Conservation (phyloP, 352 stramenopile species). For the Globisporangium spinosum region DNA sequence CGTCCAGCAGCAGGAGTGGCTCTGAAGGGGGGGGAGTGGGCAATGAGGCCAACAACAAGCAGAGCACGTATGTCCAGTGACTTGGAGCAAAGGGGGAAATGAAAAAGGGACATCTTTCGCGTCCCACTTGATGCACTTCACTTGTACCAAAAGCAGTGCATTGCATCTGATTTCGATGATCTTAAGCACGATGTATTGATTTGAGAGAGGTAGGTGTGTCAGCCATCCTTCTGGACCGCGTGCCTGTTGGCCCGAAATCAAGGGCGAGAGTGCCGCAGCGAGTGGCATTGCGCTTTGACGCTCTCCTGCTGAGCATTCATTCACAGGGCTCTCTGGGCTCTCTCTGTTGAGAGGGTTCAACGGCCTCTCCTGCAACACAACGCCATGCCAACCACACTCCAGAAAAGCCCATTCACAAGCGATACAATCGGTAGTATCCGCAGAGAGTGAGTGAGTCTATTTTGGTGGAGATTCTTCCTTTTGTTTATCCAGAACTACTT, state of each 20-base stretch:
- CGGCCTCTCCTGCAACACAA: too few relatives aligned
- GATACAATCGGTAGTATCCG: too few relatives aligned
- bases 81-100: neutral
- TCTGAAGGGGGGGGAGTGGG: neutral
- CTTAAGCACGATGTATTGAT: neutral
- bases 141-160: neutral
- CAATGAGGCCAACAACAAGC: neutral
- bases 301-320: too few relatives aligned
- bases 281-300: neutral
- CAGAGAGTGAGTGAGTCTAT: too few relatives aligned
- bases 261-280: neutral
- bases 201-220: neutral
- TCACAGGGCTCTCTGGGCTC: too few relatives aligned
- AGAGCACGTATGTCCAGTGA: too few relatives aligned
- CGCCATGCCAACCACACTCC: too few relatives aligned
- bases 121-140: neutral
- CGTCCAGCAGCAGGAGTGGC: neutral
- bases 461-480: too few relatives aligned
- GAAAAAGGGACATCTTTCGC: neutral
- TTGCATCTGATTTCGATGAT: neutral
- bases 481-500: too few relatives aligned
- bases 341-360: too few relatives aligned
- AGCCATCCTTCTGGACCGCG: neutral
- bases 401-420: too few relatives aligned
- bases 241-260: neutral